These are phyloP conservation scores for Sporodiniella umbellata DNA, from an alignment of 371 early-diverging fungal species.

Conservation along the genomic window DNA sequence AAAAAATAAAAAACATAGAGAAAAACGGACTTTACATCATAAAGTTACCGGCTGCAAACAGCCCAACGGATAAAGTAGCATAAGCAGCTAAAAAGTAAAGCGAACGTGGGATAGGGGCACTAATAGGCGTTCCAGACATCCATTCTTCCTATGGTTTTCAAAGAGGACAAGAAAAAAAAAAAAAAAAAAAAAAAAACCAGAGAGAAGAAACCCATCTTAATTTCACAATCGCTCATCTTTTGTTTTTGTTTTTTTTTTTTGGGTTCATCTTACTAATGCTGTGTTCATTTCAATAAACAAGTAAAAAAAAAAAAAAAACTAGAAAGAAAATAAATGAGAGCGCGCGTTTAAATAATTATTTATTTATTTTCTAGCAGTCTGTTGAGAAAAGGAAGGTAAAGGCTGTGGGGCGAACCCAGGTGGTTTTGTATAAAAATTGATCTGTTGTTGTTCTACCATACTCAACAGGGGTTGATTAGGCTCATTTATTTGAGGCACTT, in stretches of 20 bases:
- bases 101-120: slow-evolving; percentile 29
- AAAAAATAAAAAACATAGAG: not conserved
- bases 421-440: slow-evolving; percentile 15
- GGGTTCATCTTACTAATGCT: too few species aligned
- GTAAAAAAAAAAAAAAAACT: too few species aligned
- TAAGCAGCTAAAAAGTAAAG: slow-evolving; percentile 31
- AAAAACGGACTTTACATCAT: slow-evolving; percentile 30
- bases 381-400: too few species aligned
- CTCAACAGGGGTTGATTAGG: slow-evolving; percentile 6
- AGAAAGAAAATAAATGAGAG: too few species aligned
- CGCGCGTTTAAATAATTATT: not conserved
- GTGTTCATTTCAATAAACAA: too few species aligned
- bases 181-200: too few species aligned
- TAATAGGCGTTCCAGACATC: slow-evolving; percentile 24
- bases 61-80: slow-evolving; percentile 25
- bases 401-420: slow-evolving; percentile 3
- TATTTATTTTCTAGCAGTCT: not conserved
- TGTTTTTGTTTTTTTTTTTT: too few species aligned
- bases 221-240: too few species aligned
- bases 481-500: slow-evolving; percentile 5
- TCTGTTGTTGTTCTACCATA: slow-evolving; percentile 25
- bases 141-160: slow-evolving; percentile 40
- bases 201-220: too few species aligned
- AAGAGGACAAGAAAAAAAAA: too few species aligned
- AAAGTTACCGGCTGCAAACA: slow-evolving; percentile 35